These are phyloP conservation scores for Hemileccinum impolitum DNA, from an alignment of 768 basidiomycete species.

Conservation along the genomic window DNA sequence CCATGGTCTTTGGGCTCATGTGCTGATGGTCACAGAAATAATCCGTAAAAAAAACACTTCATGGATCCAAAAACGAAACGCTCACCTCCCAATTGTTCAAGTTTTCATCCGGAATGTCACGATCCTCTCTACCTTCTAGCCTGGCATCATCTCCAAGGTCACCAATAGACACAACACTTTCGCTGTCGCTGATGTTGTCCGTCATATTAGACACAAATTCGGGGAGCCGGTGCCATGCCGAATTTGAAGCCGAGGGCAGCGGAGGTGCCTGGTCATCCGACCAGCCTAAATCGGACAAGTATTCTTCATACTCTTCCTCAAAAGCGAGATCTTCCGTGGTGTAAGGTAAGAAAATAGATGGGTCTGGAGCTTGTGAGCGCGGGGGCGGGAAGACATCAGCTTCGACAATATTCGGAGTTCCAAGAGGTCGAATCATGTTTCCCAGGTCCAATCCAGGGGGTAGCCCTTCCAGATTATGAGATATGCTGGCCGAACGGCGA, in stretches of 20 bases:
- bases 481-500: constrained; percentile 79
- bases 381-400: constrained; percentile 94
- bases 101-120: constrained; percentile 70
- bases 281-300: constrained; percentile 83
- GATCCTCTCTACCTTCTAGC: constrained; percentile 61
- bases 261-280: constrained; percentile 52
- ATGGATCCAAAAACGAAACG: constrained; percentile 1
- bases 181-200: constrained; percentile 90
- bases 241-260: constrained; percentile 34
- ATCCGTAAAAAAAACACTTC: neutral
- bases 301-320: constrained; percentile 96
- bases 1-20: constrained; percentile 95
- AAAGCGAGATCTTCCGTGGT: constrained; percentile 93
- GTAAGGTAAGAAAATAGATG: constrained; percentile 83
- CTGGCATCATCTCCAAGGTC: constrained; percentile 81
- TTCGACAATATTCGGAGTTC: constrained; percentile 75
- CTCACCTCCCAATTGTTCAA: constrained; percentile 95
- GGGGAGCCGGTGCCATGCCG: constrained; percentile 84
- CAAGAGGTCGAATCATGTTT: constrained; percentile 67
- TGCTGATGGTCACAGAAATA: constrained; percentile 48
- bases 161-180: constrained; percentile 87
- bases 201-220: constrained; percentile 76
- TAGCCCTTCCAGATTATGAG: constrained; percentile 74
- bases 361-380: constrained; percentile 81
- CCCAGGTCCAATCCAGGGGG: constrained; percentile 73